These are phyloP conservation scores for Fonsecaea multimorphosa DNA, from an alignment of 2,329 filamentous ascomycete genomes.

Conservation along the genomic window DNA sequence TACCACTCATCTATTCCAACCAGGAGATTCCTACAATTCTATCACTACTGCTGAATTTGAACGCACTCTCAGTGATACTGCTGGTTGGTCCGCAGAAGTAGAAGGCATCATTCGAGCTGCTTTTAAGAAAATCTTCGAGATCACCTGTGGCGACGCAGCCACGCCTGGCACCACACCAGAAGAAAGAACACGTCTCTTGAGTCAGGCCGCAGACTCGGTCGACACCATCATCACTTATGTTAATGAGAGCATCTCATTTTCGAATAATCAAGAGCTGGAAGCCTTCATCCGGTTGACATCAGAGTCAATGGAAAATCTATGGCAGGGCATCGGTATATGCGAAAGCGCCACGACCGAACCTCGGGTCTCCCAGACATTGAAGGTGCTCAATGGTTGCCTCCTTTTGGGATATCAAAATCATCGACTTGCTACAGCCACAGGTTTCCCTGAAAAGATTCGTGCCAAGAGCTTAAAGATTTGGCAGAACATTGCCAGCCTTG, in stretches of 20 bases:
- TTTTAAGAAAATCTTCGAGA: constrained; percentile 15
- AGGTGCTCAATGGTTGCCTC: constrained; percentile 24
- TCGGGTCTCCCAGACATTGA: constrained; percentile 6
- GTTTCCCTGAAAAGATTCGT: background rate
- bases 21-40: background rate
- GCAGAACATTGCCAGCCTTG: constrained; percentile 21
- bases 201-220: constrained; percentile 14
- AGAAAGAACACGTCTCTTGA: constrained; percentile 7
- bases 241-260: constrained; percentile 24
- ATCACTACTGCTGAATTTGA: constrained; percentile 18
- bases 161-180: background rate
- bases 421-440: background rate
- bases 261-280: constrained; percentile 2
- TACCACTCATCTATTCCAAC: constrained; percentile 11
- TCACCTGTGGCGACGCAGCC: constrained; percentile 1
- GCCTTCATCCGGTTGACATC: constrained; percentile 17
- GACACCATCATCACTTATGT: constrained; percentile 22
- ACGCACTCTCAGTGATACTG: constrained; percentile 5
- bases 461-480: constrained; percentile 4
- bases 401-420: constrained; percentile 25
- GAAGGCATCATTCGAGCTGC: constrained; percentile 13
- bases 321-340: constrained; percentile 6
- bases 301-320: constrained; percentile 12
- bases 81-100: constrained; percentile 20
- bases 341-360: constrained; percentile 2